A percentile compares a stretch with the other conserved stretches of the same genome.
Evolutionary conservation across 1,284 basidiomycete genomes (phyloP).

Genomic region (Austropuccinia psidii): DNA sequence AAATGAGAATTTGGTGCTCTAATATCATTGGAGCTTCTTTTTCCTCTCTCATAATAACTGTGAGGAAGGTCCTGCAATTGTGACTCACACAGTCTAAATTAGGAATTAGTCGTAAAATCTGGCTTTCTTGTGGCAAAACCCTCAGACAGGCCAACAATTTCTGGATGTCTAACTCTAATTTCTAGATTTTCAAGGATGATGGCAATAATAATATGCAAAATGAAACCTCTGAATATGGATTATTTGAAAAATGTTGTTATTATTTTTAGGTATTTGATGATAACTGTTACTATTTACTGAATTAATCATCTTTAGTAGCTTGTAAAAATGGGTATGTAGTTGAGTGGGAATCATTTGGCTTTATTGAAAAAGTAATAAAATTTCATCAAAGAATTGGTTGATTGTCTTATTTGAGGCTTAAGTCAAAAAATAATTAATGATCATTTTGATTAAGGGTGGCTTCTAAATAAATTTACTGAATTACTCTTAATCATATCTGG

Average conservation of each 20-base stretch:
- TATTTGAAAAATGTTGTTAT: background rate
- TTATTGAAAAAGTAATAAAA: background rate
- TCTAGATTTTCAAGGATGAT: background rate
- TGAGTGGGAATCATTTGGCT: background rate
- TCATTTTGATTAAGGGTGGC: conserved; percentile 49
- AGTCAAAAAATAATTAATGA: conserved; percentile 54
- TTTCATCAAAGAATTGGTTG: background rate
- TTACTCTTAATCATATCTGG: conserved; percentile 84
- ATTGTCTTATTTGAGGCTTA: conserved; percentile 57
- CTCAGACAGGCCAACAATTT: background rate
- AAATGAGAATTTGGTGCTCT: no score
- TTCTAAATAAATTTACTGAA: conserved; percentile 80
- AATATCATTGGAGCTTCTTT: no score
- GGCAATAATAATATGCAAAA: background rate
- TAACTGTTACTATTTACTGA: background rate
- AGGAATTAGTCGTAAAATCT: background rate
- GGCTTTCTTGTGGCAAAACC: background rate
- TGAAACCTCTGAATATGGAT: no score
- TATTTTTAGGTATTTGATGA: no score
- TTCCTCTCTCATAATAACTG: no score
- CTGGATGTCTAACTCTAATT: background rate
- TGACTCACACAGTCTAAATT: no score
- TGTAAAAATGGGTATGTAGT: conserved; percentile 15
- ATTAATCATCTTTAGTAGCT: background rate
- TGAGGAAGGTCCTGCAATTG: no score